Conservation (phyloP, 345 rosid genomes). For the Camelina hispida region DNA sequence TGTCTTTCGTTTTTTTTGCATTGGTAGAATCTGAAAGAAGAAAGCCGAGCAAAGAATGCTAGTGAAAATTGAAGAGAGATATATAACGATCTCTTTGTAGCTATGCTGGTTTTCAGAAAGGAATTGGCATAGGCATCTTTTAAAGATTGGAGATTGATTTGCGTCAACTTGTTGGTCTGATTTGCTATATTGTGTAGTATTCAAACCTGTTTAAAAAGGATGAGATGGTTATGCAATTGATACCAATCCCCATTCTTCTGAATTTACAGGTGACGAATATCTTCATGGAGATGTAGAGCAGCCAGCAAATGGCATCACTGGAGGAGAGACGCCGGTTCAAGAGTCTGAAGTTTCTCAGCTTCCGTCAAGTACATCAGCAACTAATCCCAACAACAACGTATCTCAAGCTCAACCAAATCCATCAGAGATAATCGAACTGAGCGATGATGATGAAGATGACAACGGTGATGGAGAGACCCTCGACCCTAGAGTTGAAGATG, state of each 20-base stretch:
- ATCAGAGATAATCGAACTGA: constrained; percentile 58
- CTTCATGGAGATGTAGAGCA: constrained; percentile 21
- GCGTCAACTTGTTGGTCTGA: background rate
- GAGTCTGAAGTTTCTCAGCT: constrained; percentile 23
- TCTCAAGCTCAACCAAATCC: constrained; percentile 32
- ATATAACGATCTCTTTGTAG: background rate
- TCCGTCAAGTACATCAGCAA: constrained; percentile 1
- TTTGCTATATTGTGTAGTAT: constrained; percentile 8
- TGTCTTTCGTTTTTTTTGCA: background rate
- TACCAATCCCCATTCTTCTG: constrained; percentile 6
- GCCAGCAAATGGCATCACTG: constrained; percentile 27
- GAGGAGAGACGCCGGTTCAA: constrained; percentile 9
- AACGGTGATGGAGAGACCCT: constrained; percentile 43
- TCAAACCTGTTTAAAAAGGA: background rate
- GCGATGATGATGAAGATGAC: constrained; percentile 52
- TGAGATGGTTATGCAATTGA: constrained; percentile 13
- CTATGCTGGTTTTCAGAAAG: constrained; percentile 7
- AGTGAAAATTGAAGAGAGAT: constrained; percentile 14
- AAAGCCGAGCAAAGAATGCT: constrained; percentile 2
- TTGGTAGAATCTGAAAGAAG: background rate
- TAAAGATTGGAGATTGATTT: constrained; percentile 11
- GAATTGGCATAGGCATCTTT: background rate
- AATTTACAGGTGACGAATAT: constrained; percentile 32
- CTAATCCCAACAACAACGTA: constrained; percentile 18
- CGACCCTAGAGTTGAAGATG: constrained; percentile 29